Evolutionary conservation across 768 basidiomycete species (phyloP), one percentile per base, ranked within the genome.

Genomic region (Tricholoma furcatifolium): DNA sequence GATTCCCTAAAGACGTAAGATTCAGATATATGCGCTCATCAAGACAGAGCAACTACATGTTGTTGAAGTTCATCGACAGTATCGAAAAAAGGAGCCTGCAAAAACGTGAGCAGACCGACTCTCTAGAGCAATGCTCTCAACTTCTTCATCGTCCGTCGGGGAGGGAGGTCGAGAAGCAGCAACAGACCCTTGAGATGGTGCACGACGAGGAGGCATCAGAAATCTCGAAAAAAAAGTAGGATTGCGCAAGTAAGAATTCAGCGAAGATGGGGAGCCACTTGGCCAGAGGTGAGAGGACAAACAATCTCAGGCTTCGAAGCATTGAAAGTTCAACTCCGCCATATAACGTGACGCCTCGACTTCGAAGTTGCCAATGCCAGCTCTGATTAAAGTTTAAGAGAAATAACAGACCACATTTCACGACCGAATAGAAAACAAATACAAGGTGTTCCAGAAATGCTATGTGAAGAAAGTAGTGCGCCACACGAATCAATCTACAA

Each of bases 61-160:
- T 88, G 85, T 62, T 92, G 90, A 12, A 92, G 83, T 57, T 91
- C 90, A 60, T 92, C 90, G n/a, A 92, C 80, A 18, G 73, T 83
- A 62, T 91, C 89, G 59, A 91, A 92, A 66, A 78, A 88, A 6
- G 80, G 74, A 1, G 69, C 65, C 85, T 87, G 54, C 42, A 45
- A 36, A 42, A 50, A 45, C 12, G n/a, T 55, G 31, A 45, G 41
- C 17, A 30, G 34, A 42, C 8, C 27, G n/a, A 31, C 27, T 30
- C 10, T 24, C 21, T 44, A 8, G 47, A 43, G n/a, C 51, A 34
- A 51, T 9, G 31, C 38, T 21, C 4, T 9, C 51, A 46, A 73
- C 77, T 54, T 78, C 76, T 47, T 69, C 68, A 1, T 79, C 78
- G 7, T 76, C 74, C 8, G 80, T 40, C 2, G 45, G 53, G 46